Evolutionary conservation across 2,329 filamentous ascomycete species (phyloP).

Genomic region (Setomelanomma holmii): DNA sequence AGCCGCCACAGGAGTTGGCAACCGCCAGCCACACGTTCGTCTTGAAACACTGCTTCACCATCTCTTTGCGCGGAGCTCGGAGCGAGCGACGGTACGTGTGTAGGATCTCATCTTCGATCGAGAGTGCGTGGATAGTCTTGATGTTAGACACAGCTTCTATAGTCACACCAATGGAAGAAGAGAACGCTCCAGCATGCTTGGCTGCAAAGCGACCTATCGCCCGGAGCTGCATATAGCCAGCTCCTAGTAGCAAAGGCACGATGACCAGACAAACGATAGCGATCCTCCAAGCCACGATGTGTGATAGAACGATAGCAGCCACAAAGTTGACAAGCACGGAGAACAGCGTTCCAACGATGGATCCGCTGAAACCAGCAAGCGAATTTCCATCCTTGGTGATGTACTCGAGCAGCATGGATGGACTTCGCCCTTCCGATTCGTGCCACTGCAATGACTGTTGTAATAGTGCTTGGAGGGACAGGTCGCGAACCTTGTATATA

Average conservation of each 20-base stretch:
- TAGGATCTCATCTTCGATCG: slow-evolving; percentile 59
- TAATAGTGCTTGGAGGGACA: slow-evolving; percentile 70
- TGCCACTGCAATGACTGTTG: slow-evolving; percentile 75
- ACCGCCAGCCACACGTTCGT: slow-evolving; percentile 68
- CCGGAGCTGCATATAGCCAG: slow-evolving; percentile 72
- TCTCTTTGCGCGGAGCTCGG: slow-evolving; percentile 57
- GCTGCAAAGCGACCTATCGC: slow-evolving; percentile 67
- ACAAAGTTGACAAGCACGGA: slow-evolving; percentile 73
- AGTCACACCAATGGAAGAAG: slow-evolving; percentile 58
- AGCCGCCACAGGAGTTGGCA: slow-evolving; percentile 67
- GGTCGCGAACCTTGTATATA: slow-evolving; percentile 67
- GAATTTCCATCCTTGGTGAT: slow-evolving; percentile 74
- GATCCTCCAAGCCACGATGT: slow-evolving; percentile 78
- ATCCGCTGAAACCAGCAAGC: slow-evolving; percentile 72
- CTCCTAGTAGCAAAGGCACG: slow-evolving; percentile 72
- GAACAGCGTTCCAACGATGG: slow-evolving; percentile 73
- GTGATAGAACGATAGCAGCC: slow-evolving; percentile 71
- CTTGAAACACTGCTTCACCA: slow-evolving; percentile 56
- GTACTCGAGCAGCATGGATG: slow-evolving; percentile 67
- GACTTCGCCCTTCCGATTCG: slow-evolving; percentile 68
- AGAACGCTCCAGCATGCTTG: slow-evolving; percentile 59
- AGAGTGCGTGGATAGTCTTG: slow-evolving; percentile 59
- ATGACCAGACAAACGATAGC: slow-evolving; percentile 74
- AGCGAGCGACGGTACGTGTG: slow-evolving; percentile 55
- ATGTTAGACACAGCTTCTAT: slow-evolving; percentile 62